Conservation (phyloP, 2,329 filamentous ascomycete genomes). For the Cercospora canescens region DNA sequence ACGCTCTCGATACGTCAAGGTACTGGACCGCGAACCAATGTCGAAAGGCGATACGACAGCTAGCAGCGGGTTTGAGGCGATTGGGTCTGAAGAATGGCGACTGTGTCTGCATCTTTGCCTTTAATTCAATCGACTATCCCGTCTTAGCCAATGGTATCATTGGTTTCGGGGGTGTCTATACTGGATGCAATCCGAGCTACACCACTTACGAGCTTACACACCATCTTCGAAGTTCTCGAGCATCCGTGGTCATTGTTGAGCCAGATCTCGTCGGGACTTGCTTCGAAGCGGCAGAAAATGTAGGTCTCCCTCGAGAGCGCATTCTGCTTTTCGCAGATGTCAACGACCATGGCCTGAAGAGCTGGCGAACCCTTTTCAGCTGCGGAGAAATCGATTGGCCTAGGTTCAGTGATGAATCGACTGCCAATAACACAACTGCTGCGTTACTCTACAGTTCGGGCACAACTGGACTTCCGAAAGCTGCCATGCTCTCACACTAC, state of each 20-base stretch:
- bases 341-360: conserved; percentile 23
- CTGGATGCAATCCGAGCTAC: conserved; percentile 38
- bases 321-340: conserved; percentile 43
- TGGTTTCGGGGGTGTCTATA: conserved; percentile 34
- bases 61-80: conserved; percentile 51
- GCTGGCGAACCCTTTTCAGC: conserved; percentile 37
- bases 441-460: conserved; percentile 55
- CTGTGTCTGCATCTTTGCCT: conserved; percentile 54
- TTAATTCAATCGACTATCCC: conserved; percentile 48
- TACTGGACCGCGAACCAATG: conserved; percentile 48
- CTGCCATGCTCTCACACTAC: conserved; percentile 56
- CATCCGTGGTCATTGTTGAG: conserved; percentile 33
- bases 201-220: conserved; percentile 35
- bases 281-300: conserved; percentile 28
- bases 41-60: conserved; percentile 38
- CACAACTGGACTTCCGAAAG: conserved; percentile 59
- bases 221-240: conserved; percentile 29
- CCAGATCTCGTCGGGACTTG: conserved; percentile 40
- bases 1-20: conserved; percentile 39
- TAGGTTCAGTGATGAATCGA: conserved; percentile 42
- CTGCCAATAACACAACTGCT: conserved; percentile 48
- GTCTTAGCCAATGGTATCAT: conserved; percentile 26
- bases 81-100: conserved; percentile 51
- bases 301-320: conserved; percentile 38
- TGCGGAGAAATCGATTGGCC: conserved; percentile 50